These are phyloP conservation scores for Poteriospumella lacustris DNA, from an alignment of 108 stramenopile genomes.

Conservation along the genomic window DNA sequence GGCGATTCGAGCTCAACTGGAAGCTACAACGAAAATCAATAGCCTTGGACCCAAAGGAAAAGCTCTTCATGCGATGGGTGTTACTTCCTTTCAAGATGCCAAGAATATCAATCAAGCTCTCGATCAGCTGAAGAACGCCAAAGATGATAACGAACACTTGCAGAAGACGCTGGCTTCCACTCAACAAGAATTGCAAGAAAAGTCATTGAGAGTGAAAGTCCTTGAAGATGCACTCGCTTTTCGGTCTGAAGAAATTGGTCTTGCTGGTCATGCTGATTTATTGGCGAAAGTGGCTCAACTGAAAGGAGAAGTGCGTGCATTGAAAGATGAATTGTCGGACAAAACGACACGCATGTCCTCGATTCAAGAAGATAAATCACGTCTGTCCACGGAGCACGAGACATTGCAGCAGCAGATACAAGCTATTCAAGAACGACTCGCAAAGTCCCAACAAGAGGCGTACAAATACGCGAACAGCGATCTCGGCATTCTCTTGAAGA, in stretches of 20 bases:
- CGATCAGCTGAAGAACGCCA: not conserved
- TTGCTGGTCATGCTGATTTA: slow-evolving; percentile 19
- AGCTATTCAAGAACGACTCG: not conserved
- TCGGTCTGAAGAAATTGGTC: slow-evolving; percentile 25
- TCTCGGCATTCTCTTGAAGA: not conserved
- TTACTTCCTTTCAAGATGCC: no score
- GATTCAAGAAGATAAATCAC: no score
- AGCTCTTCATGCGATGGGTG: no score
- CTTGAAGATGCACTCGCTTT: slow-evolving; percentile 26
- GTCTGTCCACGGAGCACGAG: not conserved
- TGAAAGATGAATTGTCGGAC: not conserved
- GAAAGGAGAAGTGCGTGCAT: slow-evolving; percentile 5
- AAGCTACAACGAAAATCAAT: no score
- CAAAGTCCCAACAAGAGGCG: not conserved
- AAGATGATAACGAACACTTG: not conserved
- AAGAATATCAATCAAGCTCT: no score
- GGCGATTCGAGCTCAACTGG: no score
- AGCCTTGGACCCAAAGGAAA: no score
- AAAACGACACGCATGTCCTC: not conserved
- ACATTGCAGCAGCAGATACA: not conserved
- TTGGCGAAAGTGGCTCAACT: slow-evolving; percentile 17
- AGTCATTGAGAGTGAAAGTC: not conserved
- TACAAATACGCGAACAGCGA: not conserved
- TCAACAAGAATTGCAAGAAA: not conserved
- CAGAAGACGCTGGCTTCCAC: not conserved